phyloP scores from a whole-genome alignment of 495 filamentous ascomycete genomes.

The Penicillium coffeae region DNA sequence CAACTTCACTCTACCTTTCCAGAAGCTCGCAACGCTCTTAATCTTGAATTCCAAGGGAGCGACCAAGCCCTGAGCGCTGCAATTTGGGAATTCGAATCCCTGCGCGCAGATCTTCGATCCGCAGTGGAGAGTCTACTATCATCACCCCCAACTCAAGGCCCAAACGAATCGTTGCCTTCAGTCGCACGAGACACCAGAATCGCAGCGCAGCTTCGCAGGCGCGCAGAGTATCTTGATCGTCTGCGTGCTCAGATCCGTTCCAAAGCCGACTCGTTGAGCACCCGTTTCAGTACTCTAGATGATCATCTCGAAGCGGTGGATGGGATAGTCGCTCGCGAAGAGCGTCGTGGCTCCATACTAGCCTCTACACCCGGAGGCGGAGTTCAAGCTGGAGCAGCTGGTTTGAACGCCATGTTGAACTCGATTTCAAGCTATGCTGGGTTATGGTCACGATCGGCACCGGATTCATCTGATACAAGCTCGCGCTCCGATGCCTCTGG shows the following conservation, averaged over 20 bases:
- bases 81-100: slow-evolving; percentile 35
- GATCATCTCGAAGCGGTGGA: slow-evolving; percentile 43
- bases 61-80: slow-evolving; percentile 33
- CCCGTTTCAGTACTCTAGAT: slow-evolving; percentile 36
- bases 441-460: slow-evolving; percentile 11
- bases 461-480: slow-evolving; percentile 7
- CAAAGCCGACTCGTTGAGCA: slow-evolving; percentile 34
- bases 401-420: slow-evolving; percentile 15
- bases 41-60: slow-evolving; percentile 42
- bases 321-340: slow-evolving; percentile 27
- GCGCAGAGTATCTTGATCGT: slow-evolving; percentile 38
- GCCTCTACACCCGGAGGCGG: neutral
- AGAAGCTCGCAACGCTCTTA: slow-evolving; percentile 33
- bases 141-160: slow-evolving; percentile 15
- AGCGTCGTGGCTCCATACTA: slow-evolving; percentile 12
- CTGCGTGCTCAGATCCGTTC: slow-evolving; percentile 32
- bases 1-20: slow-evolving; percentile 32
- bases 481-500: neutral
- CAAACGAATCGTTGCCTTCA: slow-evolving; percentile 7
- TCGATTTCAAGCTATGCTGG: slow-evolving; percentile 16
- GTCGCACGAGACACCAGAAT: slow-evolving; percentile 29
- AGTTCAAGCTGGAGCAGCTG: neutral
- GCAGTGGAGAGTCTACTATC: slow-evolving; percentile 37
- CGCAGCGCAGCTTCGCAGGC: slow-evolving; percentile 32
- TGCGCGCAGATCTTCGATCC: slow-evolving; percentile 39